Percentiles rank a stretch among this genome's conserved stretches.
phyloP scores from a whole-genome alignment of 805 yeast genomes.

The Kuraishia floccosa region DNA sequence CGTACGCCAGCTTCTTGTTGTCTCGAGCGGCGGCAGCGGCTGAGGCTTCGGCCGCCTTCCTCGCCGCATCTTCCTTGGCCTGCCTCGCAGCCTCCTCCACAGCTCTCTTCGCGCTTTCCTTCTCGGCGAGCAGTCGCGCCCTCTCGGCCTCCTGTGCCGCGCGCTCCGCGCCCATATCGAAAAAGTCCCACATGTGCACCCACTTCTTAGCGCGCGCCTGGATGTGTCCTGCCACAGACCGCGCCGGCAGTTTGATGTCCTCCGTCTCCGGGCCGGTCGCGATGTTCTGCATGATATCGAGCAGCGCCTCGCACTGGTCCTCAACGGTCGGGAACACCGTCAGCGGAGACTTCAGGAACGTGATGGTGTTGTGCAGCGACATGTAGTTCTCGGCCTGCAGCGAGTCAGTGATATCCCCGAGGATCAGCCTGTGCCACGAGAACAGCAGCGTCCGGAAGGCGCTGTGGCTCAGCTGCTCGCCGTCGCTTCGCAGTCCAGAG shows the following conservation, averaged over 20 bases:
- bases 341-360: conserved; percentile 56
- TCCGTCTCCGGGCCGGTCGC: conserved; percentile 51
- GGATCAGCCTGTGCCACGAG: conserved; percentile 43
- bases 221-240: conserved; percentile 57
- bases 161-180: conserved; percentile 33
- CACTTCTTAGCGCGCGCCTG: conserved; percentile 41
- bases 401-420: conserved; percentile 29
- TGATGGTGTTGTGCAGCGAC: conserved; percentile 71
- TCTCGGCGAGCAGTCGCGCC: conserved; percentile 7
- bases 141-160: conserved; percentile 16
- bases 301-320: conserved; percentile 47
- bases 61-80: not conserved
- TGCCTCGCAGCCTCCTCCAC: conserved; percentile 1
- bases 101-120: not conserved
- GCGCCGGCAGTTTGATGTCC: conserved; percentile 70
- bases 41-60: not conserved
- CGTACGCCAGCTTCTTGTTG: not conserved
- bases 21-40: not conserved
- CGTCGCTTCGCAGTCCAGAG: conserved; percentile 9
- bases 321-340: conserved; percentile 58
- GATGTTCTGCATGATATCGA: conserved; percentile 34
- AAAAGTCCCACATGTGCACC: conserved; percentile 46
- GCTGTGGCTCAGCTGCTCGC: conserved; percentile 16
- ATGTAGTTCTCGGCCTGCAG: conserved; percentile 51
- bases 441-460: conserved; percentile 28